A percentile compares a stretch with the other conserved stretches of the same genome.
Conservation (phyloP, 306 rosid species). For the Quercus mongolica region DNA sequence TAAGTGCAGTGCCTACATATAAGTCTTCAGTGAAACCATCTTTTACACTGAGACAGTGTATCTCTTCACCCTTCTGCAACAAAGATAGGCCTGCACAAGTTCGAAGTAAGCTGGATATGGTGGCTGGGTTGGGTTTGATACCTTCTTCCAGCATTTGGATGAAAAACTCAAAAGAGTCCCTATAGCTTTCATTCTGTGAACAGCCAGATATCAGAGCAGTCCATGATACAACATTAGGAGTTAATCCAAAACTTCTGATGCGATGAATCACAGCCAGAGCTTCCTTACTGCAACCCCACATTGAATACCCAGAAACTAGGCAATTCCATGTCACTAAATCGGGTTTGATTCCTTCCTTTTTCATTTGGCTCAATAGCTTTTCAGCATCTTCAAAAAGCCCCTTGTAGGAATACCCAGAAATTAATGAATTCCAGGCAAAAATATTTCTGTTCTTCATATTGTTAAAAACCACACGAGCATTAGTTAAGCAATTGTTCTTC, state of each 20-base stretch:
- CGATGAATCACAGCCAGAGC: conserved; percentile 40
- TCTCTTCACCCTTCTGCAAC: conserved; percentile 59
- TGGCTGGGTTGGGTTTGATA: conserved; percentile 48
- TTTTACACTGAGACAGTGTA: conserved; percentile 47
- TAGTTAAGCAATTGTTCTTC: conserved; percentile 48
- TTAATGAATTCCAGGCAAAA: conserved; percentile 67
- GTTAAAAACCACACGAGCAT: conserved; percentile 42
- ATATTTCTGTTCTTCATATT: conserved; percentile 49
- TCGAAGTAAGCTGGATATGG: conserved; percentile 51
- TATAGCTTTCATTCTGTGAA: conserved; percentile 46
- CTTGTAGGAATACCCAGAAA: conserved; percentile 62
- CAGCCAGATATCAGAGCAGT: conserved; percentile 71
- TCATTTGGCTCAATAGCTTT: conserved; percentile 40
- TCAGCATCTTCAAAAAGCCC: conserved; percentile 50
- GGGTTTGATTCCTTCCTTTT: conserved; percentile 45
- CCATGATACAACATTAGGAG: conserved; percentile 73
- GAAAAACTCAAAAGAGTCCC: conserved; percentile 43
- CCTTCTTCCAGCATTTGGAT: conserved; percentile 59
- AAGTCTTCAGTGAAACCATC: conserved; percentile 40
- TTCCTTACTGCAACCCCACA: conserved; percentile 45
- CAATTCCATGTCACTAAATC: conserved; percentile 75
- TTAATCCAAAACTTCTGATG: conserved; percentile 48
- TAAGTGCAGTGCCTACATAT: conserved; percentile 50
- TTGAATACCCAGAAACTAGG: conserved; percentile 59
- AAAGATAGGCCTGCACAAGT: conserved; percentile 62